Conservation (phyloP, 192 early-diverging fungal genomes). For the Backusella macrospora region DNA sequence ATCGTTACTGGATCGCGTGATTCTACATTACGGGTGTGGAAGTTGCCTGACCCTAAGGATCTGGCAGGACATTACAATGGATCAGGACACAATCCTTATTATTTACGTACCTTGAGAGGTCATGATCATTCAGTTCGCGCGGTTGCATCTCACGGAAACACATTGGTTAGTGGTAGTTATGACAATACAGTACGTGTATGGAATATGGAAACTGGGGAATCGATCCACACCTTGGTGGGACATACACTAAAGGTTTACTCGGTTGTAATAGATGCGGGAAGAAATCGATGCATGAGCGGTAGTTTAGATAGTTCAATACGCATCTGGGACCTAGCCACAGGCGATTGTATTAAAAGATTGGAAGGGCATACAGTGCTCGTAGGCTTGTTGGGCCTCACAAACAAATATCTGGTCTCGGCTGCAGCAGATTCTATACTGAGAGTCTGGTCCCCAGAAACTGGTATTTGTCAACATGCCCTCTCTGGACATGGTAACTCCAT, state of each 20-base stretch:
- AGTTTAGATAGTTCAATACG: slow-evolving; percentile 92
- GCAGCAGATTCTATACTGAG: slow-evolving; percentile 94
- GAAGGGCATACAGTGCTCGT: slow-evolving; percentile 95
- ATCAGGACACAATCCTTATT: slow-evolving; percentile 70
- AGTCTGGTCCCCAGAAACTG: slow-evolving; percentile 82
- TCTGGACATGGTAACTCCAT: slow-evolving; percentile 88
- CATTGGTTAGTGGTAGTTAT: slow-evolving; percentile 90
- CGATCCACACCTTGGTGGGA: slow-evolving; percentile 73
- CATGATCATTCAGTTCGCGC: slow-evolving; percentile 93
- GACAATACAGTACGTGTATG: slow-evolving; percentile 91
- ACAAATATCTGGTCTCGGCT: slow-evolving; percentile 87
- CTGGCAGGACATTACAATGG: slow-evolving; percentile 41
- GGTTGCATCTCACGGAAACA: slow-evolving; percentile 85
- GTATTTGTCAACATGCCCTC: slow-evolving; percentile 64
- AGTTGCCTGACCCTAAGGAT: slow-evolving; percentile 60
- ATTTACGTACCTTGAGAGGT: slow-evolving; percentile 80
- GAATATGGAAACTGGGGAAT: slow-evolving; percentile 77
- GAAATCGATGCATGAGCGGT: slow-evolving; percentile 86
- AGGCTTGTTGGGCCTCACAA: slow-evolving; percentile 86
- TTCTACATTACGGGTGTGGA: slow-evolving; percentile 92
- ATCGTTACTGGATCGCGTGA: slow-evolving; percentile 97
- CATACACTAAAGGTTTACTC: slow-evolving; percentile 97
- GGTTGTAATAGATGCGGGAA: slow-evolving; percentile 84
- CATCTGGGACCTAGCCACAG: slow-evolving; percentile 91
- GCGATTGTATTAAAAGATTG: slow-evolving; percentile 73